Evolutionary conservation across 2,329 filamentous ascomycete genomes (phyloP), one percentile per base, ranked within the genome.

Genomic region (Corynespora cassiicola): DNA sequence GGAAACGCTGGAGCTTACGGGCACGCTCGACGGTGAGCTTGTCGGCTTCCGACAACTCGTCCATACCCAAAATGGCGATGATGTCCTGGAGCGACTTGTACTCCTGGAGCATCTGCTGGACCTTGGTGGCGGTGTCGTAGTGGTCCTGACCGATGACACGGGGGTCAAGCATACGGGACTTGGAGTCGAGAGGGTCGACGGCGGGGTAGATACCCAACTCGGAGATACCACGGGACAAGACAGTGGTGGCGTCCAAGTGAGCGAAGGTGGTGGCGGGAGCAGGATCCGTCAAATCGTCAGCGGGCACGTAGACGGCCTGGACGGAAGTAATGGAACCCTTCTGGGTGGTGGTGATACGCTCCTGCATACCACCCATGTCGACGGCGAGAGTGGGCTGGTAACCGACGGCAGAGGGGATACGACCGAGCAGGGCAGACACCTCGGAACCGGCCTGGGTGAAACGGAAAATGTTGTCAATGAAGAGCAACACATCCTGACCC

Each of bases 51-150:
- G 94, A 97, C 78, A 99, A 80, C 76, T 99, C 94, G 77, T 99
- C 94, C 94, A 99, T 97, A 87, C 92, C 92, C 74, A 97, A 79
- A 90, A 99, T 99, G 77, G 94, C 94, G 82, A 96, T 96, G 86
- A 99, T 99, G 82, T 99, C 94, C 82, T 99, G 94, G 61, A 99
- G 90, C 56, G 92, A 97, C 88, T 97, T 97, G 88, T 99, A 99
- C 84, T 97, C 94, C 81, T 99, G 94, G 73, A 99, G 87, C 78
- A 96, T 97, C 81, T 96, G 90, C 83, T 99, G 94, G 70, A 99
- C 94, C 66, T 86, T 86, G 74, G 88, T 88, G 74, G 94, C 94
- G 66, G 85, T 92, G 51, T 90, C 75, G 86, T 99, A 99, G 84
- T 99, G 94, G 51, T 99, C 94, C 71, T 97, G 82, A 75, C 94